Percentiles rank a stretch among this genome's conserved stretches.
Conservation (phyloP, 1,139 yeast genomes). For the Martiniozyma asiatica region DNA sequence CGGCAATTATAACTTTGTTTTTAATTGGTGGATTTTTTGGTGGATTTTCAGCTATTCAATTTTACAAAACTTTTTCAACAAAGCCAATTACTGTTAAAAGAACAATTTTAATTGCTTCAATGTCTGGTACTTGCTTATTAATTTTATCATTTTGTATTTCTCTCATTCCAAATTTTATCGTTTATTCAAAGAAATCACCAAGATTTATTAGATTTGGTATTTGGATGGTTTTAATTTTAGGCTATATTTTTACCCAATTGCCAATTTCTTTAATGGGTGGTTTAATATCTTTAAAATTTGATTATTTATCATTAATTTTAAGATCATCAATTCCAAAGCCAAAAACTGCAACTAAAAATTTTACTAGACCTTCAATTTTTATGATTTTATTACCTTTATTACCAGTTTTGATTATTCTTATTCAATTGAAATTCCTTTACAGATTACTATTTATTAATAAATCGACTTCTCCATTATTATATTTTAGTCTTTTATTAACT, state of each 20-base stretch:
- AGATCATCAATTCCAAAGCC: conserved; percentile 2
- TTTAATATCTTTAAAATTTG: conserved; percentile 34
- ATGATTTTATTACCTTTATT: conserved; percentile 50
- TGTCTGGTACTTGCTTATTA: conserved; percentile 56
- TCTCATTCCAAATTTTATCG: conserved; percentile 49
- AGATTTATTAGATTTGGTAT: conserved; percentile 71
- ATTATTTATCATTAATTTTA: conserved; percentile 5
- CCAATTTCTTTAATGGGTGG: conserved; percentile 75
- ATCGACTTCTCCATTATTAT: conserved; percentile 67
- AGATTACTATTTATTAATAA: conserved; percentile 64
- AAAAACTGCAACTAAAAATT: not conserved
- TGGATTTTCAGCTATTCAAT: conserved; percentile 56
- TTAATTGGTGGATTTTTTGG: conserved; percentile 63
- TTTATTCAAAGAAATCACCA: conserved; percentile 71
- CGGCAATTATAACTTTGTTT: conserved; percentile 48
- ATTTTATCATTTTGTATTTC: conserved; percentile 41
- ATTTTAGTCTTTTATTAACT: conserved; percentile 63
- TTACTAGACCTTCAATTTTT: conserved; percentile 15
- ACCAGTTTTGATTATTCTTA: conserved; percentile 77
- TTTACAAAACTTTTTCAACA: conserved; percentile 42
- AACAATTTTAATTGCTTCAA: conserved; percentile 27
- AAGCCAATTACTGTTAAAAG: conserved; percentile 14
- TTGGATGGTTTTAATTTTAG: conserved; percentile 40
- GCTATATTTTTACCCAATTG: conserved; percentile 54
- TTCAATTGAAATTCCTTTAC: conserved; percentile 63